Base-by-base conservation (phyloP, 1,284 basidiomycete genomes). In the Moesziomyces sp. region DNA sequence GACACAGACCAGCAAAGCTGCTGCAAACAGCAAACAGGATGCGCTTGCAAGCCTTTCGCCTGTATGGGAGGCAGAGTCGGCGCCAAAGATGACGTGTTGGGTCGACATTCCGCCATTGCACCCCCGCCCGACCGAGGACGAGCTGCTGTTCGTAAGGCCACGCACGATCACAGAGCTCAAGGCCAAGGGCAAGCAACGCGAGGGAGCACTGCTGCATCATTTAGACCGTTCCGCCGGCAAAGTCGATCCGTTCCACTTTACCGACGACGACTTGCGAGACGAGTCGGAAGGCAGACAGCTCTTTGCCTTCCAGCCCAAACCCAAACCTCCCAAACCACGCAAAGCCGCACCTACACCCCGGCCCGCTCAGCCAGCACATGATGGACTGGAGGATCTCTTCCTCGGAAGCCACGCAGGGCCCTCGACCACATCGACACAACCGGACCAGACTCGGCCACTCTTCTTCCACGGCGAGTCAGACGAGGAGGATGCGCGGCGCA, bases 161-260 rank as follows among this genome's bases (percentile, higher is more conserved):
- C 38, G 38, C 38, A 55, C 28, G 5, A n/a, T 46, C 23, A 49
- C 24, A 19, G 54, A 23, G 54, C 51, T 13, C 18, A 54, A 65
- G 34, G 51, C 50, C 1, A 71, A 66, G 35, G 21, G 38, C 21
- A 61, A 55, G 30, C 48, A 58, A 40, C 16, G 38, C 11, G 26
- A n/a, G 1, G 54, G 54, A 23, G 49, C 58, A 3, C 16, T 44
- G 14, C 40, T 68, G 4, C 54, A 54, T 51, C 44, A 49, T 19
- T 30, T 58, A 3, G 65, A 68, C 2, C 42, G 46, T 5, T 11
- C 14, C 6, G 18, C 51, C 49, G 2, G 44, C 13, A 1, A 56
- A 52, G 28, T 47, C 57, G 51, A 65, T 49, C 58, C 68, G 8
- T 71, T 71, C 34, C 44, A 61, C 21, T 58, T 50, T 26, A 14